These are phyloP conservation scores for Schwanniomyces sp. DNA, from an alignment of 805 yeast genomes.

Conservation along the genomic window DNA sequence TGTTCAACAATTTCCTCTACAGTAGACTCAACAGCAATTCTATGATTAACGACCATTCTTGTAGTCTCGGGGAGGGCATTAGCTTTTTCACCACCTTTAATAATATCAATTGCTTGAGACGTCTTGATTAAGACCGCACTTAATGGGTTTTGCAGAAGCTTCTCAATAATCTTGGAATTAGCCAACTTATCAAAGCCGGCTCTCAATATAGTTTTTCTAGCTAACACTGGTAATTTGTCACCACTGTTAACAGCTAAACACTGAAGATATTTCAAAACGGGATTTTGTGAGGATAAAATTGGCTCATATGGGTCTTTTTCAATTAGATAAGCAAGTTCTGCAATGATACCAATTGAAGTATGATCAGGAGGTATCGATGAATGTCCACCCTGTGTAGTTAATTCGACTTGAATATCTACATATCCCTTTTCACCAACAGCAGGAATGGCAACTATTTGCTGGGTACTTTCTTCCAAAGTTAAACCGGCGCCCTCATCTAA, in stretches of 20 bases:
- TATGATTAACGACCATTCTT: conserved; percentile 32
- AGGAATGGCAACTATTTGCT: conserved; percentile 55
- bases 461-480: conserved; percentile 46
- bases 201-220: conserved; percentile 31
- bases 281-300: conserved; percentile 52
- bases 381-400: conserved; percentile 74
- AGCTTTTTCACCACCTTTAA: conserved; percentile 39
- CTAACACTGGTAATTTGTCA: conserved; percentile 16
- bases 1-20: conserved; percentile 20
- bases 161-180: conserved; percentile 26
- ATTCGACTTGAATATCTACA: conserved; percentile 45
- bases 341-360: conserved; percentile 71
- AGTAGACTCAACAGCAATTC: conserved; percentile 32
- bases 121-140: conserved; percentile 33
- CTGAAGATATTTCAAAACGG: conserved; percentile 55
- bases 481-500: conserved; percentile 67
- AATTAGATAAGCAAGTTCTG: conserved; percentile 55
- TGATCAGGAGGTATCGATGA: conserved; percentile 78
- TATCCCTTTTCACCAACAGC: conserved; percentile 52
- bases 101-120: conserved; percentile 38
- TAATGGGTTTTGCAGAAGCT: conserved; percentile 16
- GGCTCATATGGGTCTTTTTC: conserved; percentile 58
- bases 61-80: conserved; percentile 42
- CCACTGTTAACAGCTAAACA: conserved; percentile 58
- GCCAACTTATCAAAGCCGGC: conserved; percentile 37